phyloP scores from a whole-genome alignment of 257 asterid genomes.

The Fraxinus excelsior region DNA sequence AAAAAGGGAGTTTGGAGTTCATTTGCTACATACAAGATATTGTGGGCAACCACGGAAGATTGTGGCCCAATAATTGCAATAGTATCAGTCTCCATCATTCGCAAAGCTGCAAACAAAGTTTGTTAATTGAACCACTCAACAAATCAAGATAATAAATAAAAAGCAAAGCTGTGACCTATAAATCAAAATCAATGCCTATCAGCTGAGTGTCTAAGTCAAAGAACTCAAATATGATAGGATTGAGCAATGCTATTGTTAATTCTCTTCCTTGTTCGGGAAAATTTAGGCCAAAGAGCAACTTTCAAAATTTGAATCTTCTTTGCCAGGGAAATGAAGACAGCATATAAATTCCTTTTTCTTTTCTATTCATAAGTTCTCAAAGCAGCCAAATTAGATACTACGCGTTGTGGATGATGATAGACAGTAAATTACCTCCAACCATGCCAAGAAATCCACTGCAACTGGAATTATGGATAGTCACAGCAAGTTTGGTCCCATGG shows the following conservation, averaged over 20 bases:
- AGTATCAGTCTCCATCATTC: conserved; percentile 58
- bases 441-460: conserved; percentile 94
- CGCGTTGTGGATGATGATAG: too few species aligned
- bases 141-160: not conserved
- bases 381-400: too few species aligned
- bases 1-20: conserved; percentile 77
- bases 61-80: conserved; percentile 84
- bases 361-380: too few species aligned
- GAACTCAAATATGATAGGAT: not conserved
- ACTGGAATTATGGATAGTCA: conserved; percentile 53
- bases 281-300: too few species aligned
- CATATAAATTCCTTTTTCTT: too few species aligned
- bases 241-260: not conserved
- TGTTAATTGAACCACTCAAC: not conserved
- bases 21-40: conserved; percentile 61
- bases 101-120: conserved; percentile 45
- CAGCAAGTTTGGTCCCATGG: conserved; percentile 53
- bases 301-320: too few species aligned
- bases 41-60: conserved; percentile 78
- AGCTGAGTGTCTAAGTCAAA: not conserved
- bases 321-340: too few species aligned
- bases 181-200: not conserved
- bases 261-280: too few species aligned
- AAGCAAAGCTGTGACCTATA: not conserved
- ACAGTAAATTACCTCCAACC: conserved; percentile 60